These are phyloP conservation scores for Amauroascus verrucosus DNA, from an alignment of 2,329 filamentous ascomycete species.

Conservation along the genomic window DNA sequence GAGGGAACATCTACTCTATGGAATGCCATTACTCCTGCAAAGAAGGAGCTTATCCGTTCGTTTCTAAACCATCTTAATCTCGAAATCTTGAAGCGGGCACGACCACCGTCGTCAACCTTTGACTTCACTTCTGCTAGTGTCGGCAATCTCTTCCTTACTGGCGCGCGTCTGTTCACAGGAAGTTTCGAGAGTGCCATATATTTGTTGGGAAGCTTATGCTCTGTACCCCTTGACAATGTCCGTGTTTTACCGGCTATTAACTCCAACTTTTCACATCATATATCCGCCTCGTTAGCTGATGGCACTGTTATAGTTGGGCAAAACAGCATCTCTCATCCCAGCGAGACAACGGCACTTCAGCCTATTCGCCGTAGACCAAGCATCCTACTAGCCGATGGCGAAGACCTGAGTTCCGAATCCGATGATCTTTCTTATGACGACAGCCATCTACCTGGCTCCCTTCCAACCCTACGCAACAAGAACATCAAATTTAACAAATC, in stretches of 20 bases:
- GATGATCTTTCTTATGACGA: constrained; percentile 31
- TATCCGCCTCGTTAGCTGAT: constrained; percentile 68
- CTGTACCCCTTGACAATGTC: constrained; percentile 61
- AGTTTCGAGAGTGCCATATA: constrained; percentile 91
- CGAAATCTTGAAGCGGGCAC: constrained; percentile 65
- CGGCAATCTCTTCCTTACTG: constrained; percentile 71
- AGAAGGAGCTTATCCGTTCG: constrained; percentile 65
- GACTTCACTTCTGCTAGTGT: constrained; percentile 68
- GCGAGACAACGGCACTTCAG: constrained; percentile 48
- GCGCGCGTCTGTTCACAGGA: constrained; percentile 79
- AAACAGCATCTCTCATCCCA: constrained; percentile 83
- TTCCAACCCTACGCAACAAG: constrained; percentile 67
- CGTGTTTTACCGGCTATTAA: constrained; percentile 83
- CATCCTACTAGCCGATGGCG: constrained; percentile 26
- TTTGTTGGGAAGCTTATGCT: constrained; percentile 73
- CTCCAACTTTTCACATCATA: constrained; percentile 91
- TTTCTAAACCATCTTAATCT: constrained; percentile 67
- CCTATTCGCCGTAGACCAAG: constrained; percentile 26
- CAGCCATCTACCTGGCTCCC: constrained; percentile 48
- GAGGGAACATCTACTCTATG: constrained; percentile 72
- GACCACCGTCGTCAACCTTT: constrained; percentile 59
- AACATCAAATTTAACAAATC: constrained; percentile 74
- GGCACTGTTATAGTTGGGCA: constrained; percentile 76
- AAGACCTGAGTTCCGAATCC: constrained; percentile 24
- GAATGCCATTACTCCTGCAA: constrained; percentile 57